Base-by-base conservation (phyloP, 768 basidiomycete species). In the Trametopsis cervina region DNA sequence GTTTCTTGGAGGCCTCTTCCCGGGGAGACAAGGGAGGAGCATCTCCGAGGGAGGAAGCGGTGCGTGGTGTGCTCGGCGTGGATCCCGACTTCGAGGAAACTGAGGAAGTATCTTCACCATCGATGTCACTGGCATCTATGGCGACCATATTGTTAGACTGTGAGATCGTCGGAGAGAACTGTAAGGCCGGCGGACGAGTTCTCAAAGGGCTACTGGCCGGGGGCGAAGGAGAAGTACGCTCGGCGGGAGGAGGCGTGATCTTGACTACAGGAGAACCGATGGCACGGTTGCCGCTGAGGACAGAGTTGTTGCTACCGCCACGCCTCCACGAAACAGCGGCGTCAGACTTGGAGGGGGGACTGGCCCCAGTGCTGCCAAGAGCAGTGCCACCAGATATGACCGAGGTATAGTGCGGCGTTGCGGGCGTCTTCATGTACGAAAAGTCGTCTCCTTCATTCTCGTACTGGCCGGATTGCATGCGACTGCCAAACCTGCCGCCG, bases 1-100 rank as follows among this genome's bases (percentile, higher is more conserved):
- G 66, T 69, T 86, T 89, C 78, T 89, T 91, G 35, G 83, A 65
- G 10, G 81, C 89, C 68, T 89, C 88, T 67, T 91, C 89, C 69
- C 89, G 84, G 63, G 85, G 84, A 67, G 86, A 88, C 57, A 90
- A 79, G 47, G 82, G 77, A 53, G 66, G 65, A 43, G 60, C 58
- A 18, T 71, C 71, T 43, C 53, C 53, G 24, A 58, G 59, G 29
- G 83, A 85, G 40, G 81, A 76, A 37, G 81, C 75, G 15, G 85
- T 84, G 54, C 77, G 78, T 10, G 89, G 85, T 1, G 87, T 89
- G 37, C 81, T 78, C 2, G 89, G 88, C 49, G 87, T 83, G 26
- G 78, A 80, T 40, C 67, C 66, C 15, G 83, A 66, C 52, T 61
- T 57, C 4, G 63, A 85, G 20, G 78, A 79, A 18, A 72, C 70